Evolutionary conservation across 257 asterid species (phyloP).

Genomic region (Knoxia roxburghii): DNA sequence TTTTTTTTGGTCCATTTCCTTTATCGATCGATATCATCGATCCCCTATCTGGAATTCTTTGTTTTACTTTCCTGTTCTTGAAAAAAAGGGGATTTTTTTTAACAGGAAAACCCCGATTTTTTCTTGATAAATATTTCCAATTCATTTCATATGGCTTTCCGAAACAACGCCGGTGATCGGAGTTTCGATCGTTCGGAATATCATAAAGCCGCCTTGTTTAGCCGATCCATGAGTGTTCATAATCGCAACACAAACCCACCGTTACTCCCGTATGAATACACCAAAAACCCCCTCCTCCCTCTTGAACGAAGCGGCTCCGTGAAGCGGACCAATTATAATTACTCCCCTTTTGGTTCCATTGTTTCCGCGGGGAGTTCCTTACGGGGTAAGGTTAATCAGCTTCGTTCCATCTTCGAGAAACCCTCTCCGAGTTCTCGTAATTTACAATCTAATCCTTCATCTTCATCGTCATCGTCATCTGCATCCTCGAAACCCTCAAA

Average conservation of each 20-base stretch:
- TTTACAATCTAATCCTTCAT: constrained; percentile 15
- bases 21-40: constrained; percentile 10
- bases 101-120: background rate
- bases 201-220: constrained; percentile 36
- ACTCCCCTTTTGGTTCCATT: constrained; percentile 49
- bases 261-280: constrained; percentile 24
- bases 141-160: constrained; percentile 28
- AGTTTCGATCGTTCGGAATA: constrained; percentile 25
- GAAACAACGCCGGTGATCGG: constrained; percentile 22
- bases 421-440: constrained; percentile 18
- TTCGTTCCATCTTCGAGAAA: constrained; percentile 64
- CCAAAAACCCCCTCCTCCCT: constrained; percentile 33
- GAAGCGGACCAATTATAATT: constrained; percentile 40
- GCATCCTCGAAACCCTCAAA: constrained; percentile 25
- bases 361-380: constrained; percentile 63
- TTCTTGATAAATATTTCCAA: background rate
- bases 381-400: constrained; percentile 64
- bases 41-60: background rate
- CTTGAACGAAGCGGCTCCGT: constrained; percentile 59
- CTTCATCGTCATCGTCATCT: background rate
- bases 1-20: background rate
- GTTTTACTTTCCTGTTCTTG: background rate
- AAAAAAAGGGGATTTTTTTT: background rate
- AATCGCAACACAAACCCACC: constrained; percentile 17
- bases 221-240: constrained; percentile 53